phyloP scores from a whole-genome alignment of 2,329 filamentous ascomycete species.

The Fusarium graminum region DNA sequence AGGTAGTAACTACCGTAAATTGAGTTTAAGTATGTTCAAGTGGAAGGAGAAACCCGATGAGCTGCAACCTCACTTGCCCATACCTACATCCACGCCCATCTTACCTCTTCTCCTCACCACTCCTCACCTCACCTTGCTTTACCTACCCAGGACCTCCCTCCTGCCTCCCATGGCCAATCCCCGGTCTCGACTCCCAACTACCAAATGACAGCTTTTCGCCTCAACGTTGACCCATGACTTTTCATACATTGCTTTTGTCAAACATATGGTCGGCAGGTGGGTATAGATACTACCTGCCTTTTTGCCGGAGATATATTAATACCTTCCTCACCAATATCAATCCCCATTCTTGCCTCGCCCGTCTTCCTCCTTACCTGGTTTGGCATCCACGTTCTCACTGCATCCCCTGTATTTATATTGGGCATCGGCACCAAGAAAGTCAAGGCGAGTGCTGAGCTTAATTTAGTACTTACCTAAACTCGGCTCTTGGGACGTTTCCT shows the following conservation, averaged over 20 bases:
- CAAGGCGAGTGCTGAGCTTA: not conserved
- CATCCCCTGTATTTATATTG: not conserved
- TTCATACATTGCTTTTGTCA: conserved; percentile 26
- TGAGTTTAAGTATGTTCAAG: conserved; percentile 17
- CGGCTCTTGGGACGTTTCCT: not conserved
- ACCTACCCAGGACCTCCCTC: not conserved
- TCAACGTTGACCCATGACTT: conserved; percentile 22
- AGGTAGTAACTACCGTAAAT: conserved; percentile 23
- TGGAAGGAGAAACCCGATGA: conserved; percentile 21
- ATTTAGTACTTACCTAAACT: conserved; percentile 7
- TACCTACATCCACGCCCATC: not conserved
- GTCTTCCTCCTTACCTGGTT: not conserved
- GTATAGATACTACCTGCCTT: conserved; percentile 7
- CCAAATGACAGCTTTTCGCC: conserved; percentile 20
- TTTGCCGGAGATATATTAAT: conserved; percentile 25
- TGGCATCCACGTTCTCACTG: not conserved
- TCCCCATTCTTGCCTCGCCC: not conserved
- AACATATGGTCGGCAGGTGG: not conserved
- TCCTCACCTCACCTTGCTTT: conserved; percentile 2
- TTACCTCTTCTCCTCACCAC: conserved; percentile 5
- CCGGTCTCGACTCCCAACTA: not conserved
- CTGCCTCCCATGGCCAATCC: not conserved
- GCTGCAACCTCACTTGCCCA: conserved; percentile 7
- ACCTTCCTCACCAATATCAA: conserved; percentile 14
- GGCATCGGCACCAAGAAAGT: conserved; percentile 4